A percentile compares a stretch with the other conserved stretches of the same genome.
These are phyloP conservation scores for Termitomyces sp. DNA, from an alignment of 768 basidiomycete species.

Conservation along the genomic window DNA sequence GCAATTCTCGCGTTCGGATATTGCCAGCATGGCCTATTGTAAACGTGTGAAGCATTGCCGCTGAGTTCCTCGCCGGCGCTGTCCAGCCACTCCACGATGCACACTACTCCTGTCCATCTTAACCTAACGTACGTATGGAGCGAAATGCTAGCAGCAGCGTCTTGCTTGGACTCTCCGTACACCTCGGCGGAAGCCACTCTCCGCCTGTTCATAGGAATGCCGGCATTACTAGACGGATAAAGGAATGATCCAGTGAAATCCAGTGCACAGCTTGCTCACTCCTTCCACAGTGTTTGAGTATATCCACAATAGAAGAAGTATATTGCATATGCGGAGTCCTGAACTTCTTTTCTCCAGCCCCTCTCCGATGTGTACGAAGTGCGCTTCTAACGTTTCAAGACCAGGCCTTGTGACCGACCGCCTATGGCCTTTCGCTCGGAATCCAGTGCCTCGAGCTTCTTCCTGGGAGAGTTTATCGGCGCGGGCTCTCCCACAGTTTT, in stretches of 20 bases:
- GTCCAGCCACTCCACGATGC: not conserved
- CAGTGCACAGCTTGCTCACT: not conserved
- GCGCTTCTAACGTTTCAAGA: conserved; percentile 13
- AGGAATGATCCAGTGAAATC: not conserved
- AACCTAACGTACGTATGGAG: conserved; percentile 1
- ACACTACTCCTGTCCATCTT: conserved; percentile 1
- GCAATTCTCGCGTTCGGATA: not conserved
- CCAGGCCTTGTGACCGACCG: conserved; percentile 11
- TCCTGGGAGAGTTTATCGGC: conserved; percentile 7
- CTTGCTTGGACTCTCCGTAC: conserved; percentile 1
- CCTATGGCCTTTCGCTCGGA: not conserved
- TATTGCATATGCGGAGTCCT: not conserved
- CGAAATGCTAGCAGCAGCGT: not conserved
- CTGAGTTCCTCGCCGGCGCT: not conserved
- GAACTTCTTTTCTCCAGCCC: not conserved
- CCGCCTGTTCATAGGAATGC: not conserved
- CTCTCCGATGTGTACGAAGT: conserved; percentile 5
- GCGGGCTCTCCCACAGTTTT: not conserved
- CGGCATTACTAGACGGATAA: not conserved
- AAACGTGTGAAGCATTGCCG: not conserved
- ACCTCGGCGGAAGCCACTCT: conserved; percentile 8
- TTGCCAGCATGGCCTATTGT: not conserved
- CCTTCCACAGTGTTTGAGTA: not conserved
- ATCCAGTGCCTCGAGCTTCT: conserved; percentile 15
- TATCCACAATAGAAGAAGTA: not conserved